Percentiles rank a stretch among this genome's conserved stretches.
Conservation (phyloP, 306 rosid genomes). For the Cyclanthera cordifolia region DNA sequence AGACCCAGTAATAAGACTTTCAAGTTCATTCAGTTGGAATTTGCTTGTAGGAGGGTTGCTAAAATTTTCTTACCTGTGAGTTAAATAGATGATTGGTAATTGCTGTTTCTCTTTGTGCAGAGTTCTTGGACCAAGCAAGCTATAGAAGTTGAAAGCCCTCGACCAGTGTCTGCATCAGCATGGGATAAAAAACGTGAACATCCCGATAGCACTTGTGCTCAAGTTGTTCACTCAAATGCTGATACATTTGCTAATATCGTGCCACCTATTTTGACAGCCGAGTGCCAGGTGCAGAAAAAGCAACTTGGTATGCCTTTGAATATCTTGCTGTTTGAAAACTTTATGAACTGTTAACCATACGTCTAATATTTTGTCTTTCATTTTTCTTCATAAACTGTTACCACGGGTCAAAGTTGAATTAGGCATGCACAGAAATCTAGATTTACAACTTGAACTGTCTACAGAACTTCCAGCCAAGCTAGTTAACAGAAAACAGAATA, state of each 20-base stretch:
- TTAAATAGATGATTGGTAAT: neutral
- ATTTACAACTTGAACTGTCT: too few species aligned
- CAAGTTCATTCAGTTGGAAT: neutral
- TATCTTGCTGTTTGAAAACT: slow-evolving; percentile 5
- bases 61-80: neutral
- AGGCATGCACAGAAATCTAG: too few species aligned
- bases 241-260: slow-evolving; percentile 33
- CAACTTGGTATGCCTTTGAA: slow-evolving; percentile 35
- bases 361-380: slow-evolving; percentile 12
- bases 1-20: neutral
- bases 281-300: slow-evolving; percentile 35
- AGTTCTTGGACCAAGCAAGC: slow-evolving; percentile 86
- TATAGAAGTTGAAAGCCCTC: slow-evolving; percentile 75
- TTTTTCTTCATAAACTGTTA: slow-evolving; percentile 24
- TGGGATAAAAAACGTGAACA: slow-evolving; percentile 43
- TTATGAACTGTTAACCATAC: neutral
- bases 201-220: slow-evolving; percentile 81
- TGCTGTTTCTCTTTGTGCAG: slow-evolving; percentile 35
- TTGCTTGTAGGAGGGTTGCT: neutral
- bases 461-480: too few species aligned
- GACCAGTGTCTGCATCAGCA: slow-evolving; percentile 27
- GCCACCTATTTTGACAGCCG: slow-evolving; percentile 30
- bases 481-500: too few species aligned
- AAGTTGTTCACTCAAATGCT: slow-evolving; percentile 56
- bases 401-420: slow-evolving; percentile 18